Evolutionary conservation across 352 stramenopile species (phyloP).

Genomic region (Proteromonas lacertae): DNA sequence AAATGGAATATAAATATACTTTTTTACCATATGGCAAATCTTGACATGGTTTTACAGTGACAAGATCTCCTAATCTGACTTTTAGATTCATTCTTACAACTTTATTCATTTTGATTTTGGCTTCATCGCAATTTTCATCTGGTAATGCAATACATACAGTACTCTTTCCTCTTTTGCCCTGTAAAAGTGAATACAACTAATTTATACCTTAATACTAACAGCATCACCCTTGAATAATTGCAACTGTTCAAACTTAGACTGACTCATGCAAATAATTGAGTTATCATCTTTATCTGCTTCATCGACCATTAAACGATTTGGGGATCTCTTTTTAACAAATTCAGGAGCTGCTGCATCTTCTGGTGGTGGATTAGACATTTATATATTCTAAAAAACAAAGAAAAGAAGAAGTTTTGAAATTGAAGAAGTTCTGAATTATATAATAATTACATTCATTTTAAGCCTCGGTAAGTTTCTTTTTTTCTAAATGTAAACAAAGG

Average conservation of each 20-base stretch:
- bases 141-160: constrained; percentile 89
- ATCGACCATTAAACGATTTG: constrained; percentile 91
- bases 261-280: constrained; percentile 20
- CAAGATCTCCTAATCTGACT: constrained; percentile 80
- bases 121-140: constrained; percentile 83
- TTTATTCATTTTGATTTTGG: constrained; percentile 96
- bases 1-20: no score
- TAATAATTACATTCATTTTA: no score
- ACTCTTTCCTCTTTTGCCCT: constrained; percentile 86
- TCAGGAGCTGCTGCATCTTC: constrained; percentile 4
- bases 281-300: constrained; percentile 92
- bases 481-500: no score
- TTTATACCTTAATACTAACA: constrained; percentile 74
- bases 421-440: no score
- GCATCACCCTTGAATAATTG: constrained; percentile 93
- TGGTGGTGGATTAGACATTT: no score
- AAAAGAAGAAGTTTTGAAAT: no score
- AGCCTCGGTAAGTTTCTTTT: no score
- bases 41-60: constrained; percentile 70
- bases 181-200: constrained; percentile 3
- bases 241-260: constrained; percentile 85
- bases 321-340: constrained; percentile 56
- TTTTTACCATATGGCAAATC: constrained; percentile 93
- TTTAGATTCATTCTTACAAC: constrained; percentile 92
- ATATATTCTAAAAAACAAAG: no score